phyloP scores from a whole-genome alignment of 345 rosid species.

The Aquilaria malaccensis region DNA sequence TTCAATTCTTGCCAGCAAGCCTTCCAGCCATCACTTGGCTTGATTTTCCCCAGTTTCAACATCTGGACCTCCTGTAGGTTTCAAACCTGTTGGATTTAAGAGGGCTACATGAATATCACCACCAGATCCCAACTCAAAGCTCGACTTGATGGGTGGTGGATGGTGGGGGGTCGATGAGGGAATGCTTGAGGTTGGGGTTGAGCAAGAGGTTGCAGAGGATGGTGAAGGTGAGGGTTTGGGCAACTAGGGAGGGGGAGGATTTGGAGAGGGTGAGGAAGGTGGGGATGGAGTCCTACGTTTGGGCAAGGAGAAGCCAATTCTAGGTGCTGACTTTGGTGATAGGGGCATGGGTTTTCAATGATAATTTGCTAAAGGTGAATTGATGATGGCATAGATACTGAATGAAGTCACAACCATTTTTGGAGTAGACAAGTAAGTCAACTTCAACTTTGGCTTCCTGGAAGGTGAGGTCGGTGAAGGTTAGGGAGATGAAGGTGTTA shows the following conservation, averaged over 20 bases:
- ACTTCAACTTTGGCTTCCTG: no score
- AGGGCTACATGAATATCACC: conserved; percentile 72
- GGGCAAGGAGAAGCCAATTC: conserved; percentile 33
- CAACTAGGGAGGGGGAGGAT: conserved; percentile 17
- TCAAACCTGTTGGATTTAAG: conserved; percentile 62
- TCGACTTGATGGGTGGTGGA: conserved; percentile 19
- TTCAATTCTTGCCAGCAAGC: conserved; percentile 64
- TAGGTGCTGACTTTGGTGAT: conserved; percentile 41
- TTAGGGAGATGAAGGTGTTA: no score
- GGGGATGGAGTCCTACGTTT: conserved; percentile 31
- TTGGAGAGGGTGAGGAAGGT: conserved; percentile 27
- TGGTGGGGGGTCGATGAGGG: conserved; percentile 39
- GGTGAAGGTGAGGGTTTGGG: conserved; percentile 32
- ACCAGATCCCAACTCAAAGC: conserved; percentile 51
- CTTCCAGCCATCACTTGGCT: conserved; percentile 34
- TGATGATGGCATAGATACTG: conserved; percentile 12
- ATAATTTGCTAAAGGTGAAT: conserved; percentile 27
- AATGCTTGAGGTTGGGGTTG: conserved; percentile 39
- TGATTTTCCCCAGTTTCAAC: conserved; percentile 30
- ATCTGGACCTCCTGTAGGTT: conserved; percentile 59
- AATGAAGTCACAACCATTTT: no score
- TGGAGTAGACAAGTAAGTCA: no score
- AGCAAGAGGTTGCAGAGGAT: conserved; percentile 53
- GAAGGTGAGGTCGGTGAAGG: no score
- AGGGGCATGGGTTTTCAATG: conserved; percentile 23